These are phyloP conservation scores for Hymenoscyphus fraxineus DNA, from an alignment of 2,329 filamentous ascomycete species.

Conservation along the genomic window DNA sequence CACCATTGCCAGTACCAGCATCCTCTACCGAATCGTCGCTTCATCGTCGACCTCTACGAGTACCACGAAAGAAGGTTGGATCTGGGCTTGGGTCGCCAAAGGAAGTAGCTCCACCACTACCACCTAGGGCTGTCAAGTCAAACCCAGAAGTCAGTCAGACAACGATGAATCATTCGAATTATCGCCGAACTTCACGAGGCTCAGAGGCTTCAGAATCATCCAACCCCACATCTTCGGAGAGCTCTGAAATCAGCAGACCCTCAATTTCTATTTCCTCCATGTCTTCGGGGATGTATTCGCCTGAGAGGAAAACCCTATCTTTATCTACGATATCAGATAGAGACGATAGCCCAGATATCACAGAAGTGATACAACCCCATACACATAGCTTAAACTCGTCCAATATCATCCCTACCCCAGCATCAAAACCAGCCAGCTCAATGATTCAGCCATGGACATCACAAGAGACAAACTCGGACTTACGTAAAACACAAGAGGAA, in stretches of 20 bases:
- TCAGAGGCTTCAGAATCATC: neutral
- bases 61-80: slow-evolving; percentile 1
- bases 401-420: neutral
- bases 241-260: neutral
- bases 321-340: neutral
- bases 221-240: neutral
- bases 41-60: neutral
- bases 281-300: neutral
- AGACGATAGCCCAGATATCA: neutral
- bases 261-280: neutral
- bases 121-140: neutral
- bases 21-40: neutral
- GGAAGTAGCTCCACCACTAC: neutral
- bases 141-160: neutral
- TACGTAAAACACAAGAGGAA: neutral
- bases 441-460: neutral
- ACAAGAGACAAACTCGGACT: neutral
- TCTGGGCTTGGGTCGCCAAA: neutral
- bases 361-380: neutral
- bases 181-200: neutral
- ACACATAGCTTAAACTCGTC: too few species aligned
- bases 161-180: neutral
- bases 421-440: neutral
- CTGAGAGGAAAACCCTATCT: neutral
- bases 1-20: neutral